Percentiles rank a stretch among this genome's conserved stretches.
phyloP scores from a whole-genome alignment of 495 filamentous ascomycete species.

The Geoglossum glabrum region DNA sequence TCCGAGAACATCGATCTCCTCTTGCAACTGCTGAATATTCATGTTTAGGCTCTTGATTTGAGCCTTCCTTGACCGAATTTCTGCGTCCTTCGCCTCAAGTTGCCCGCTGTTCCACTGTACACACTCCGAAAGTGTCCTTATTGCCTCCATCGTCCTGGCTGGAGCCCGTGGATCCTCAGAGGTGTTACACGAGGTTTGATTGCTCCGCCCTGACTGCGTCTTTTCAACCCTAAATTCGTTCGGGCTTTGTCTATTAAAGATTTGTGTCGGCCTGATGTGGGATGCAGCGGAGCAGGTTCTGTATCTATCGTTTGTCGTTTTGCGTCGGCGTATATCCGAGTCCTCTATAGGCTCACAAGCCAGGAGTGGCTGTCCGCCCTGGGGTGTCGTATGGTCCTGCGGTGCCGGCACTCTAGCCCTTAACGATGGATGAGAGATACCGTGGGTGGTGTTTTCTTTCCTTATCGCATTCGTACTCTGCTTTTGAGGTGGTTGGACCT shows the following conservation, averaged over 20 bases:
- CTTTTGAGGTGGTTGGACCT: background rate
- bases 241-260: background rate
- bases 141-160: background rate
- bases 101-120: background rate
- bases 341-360: background rate
- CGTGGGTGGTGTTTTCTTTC: background rate
- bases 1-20: background rate
- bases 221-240: background rate
- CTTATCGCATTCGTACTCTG: background rate
- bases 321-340: background rate
- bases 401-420: background rate
- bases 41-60: background rate
- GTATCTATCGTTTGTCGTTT: background rate
- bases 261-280: background rate
- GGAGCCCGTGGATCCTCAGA: background rate
- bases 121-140: background rate
- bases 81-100: background rate
- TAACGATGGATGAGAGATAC: background rate
- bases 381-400: background rate
- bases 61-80: background rate
- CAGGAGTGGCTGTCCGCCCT: background rate
- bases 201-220: background rate
- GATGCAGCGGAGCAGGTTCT: background rate
- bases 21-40: background rate
- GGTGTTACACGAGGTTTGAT: background rate